Evolutionary conservation across 2,329 filamentous ascomycete genomes (phyloP).

Genomic region (Venturia asperata): DNA sequence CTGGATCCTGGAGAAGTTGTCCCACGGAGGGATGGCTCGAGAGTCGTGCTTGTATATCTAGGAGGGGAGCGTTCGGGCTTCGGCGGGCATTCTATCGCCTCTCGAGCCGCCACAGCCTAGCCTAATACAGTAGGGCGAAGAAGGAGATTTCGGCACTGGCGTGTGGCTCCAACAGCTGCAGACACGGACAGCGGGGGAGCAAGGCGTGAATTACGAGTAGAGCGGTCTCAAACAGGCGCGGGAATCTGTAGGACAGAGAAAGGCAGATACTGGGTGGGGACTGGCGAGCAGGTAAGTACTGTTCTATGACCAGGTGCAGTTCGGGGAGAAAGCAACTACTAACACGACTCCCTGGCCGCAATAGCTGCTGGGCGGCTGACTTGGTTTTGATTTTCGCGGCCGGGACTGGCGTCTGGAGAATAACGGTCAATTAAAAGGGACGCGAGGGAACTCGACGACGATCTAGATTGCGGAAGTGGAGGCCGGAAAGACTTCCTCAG

Average conservation of each 20-base stretch:
- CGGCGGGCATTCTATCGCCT: slow-evolving; percentile 9
- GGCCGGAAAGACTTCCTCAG: neutral
- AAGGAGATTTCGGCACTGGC: neutral
- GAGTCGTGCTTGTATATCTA: neutral
- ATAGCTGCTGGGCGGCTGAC: neutral
- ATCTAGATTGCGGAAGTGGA: neutral
- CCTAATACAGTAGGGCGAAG: neutral
- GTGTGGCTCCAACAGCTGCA: slow-evolving; percentile 5
- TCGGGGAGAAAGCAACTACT: neutral
- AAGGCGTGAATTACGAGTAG: neutral
- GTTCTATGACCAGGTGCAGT: too few relatives aligned
- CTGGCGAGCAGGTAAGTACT: neutral
- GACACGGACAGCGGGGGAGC: neutral
- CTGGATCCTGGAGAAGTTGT: slow-evolving; percentile 4
- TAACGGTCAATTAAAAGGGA: neutral
- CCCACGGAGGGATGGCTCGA: slow-evolving; percentile 7
- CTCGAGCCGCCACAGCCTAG: slow-evolving; percentile 9
- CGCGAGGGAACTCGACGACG: too few relatives aligned
- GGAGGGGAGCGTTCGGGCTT: neutral
- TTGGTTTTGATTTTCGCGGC: neutral
- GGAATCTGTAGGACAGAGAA: neutral
- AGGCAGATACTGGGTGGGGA: neutral
- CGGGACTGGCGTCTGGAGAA: slow-evolving; percentile 7
- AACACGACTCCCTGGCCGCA: neutral
- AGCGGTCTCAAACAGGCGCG: neutral